phyloP scores from a whole-genome alignment of 164 flowering plant genomes.

The Taxillus chinensis region DNA sequence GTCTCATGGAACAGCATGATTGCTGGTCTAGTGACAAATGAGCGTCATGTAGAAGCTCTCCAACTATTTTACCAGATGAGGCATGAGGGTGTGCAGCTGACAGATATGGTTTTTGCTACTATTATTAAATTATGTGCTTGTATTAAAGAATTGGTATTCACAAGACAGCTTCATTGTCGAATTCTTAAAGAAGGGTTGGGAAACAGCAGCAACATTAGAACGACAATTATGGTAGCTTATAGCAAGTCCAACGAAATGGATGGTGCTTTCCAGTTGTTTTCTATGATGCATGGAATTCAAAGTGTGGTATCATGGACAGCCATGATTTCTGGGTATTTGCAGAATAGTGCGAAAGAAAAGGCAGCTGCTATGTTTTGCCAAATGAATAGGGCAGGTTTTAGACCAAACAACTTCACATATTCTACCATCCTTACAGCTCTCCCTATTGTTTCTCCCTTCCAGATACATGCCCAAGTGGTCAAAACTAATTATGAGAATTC shows the following conservation, averaged over 20 bases:
- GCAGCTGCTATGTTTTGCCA: constrained; percentile 44
- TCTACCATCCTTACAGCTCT: constrained; percentile 65
- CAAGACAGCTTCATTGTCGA: constrained; percentile 58
- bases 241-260: constrained; percentile 51
- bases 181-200: constrained; percentile 44
- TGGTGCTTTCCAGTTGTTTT: constrained; percentile 49
- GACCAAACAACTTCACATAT: constrained; percentile 72
- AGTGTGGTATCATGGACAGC: constrained; percentile 92
- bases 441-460: constrained; percentile 40
- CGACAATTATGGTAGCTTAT: constrained; percentile 61
- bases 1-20: constrained; percentile 81
- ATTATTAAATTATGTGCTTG: constrained; percentile 51
- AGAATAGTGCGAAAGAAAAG: constrained; percentile 35
- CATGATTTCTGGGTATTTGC: constrained; percentile 63
- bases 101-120: constrained; percentile 36
- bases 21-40: constrained; percentile 54
- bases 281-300: constrained; percentile 25
- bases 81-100: constrained; percentile 32
- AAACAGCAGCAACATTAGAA: constrained; percentile 36
- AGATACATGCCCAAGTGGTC: constrained; percentile 65
- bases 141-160: constrained; percentile 38
- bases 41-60: constrained; percentile 49
- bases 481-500: constrained; percentile 52
- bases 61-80: constrained; percentile 51
- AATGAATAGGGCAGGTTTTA: constrained; percentile 58